Conservation (phyloP, 2,329 filamentous ascomycete genomes). For the Colletotrichum limetticola region DNA sequence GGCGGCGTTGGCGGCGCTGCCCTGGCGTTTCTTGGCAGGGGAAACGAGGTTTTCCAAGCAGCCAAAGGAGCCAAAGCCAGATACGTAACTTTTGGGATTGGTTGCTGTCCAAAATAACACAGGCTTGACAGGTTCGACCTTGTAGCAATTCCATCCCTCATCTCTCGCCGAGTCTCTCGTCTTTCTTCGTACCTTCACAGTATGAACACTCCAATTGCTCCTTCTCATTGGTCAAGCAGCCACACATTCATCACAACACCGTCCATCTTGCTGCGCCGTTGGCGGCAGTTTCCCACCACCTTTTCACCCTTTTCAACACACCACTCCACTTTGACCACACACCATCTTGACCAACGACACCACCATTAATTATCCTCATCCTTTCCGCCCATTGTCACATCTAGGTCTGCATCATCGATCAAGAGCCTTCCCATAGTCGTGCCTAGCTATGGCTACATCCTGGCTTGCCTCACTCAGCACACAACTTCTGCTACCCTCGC, state of each 20-base stretch:
- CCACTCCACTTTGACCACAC: background rate
- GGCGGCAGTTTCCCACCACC: background rate
- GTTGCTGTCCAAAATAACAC: background rate
- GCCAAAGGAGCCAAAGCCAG: background rate
- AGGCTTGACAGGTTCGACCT: background rate
- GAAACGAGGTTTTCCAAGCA: conserved; percentile 4
- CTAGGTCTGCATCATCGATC: conserved; percentile 3
- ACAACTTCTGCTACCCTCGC: background rate
- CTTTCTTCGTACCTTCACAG: background rate
- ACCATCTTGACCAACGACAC: background rate
- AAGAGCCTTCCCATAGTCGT: conserved; percentile 10
- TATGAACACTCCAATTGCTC: too few relatives aligned
- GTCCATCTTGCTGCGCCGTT: background rate
- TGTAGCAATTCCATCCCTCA: background rate
- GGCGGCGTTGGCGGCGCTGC: conserved; percentile 5
- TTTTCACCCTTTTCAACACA: background rate
- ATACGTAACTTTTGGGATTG: background rate
- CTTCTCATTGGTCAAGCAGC: background rate
- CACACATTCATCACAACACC: background rate
- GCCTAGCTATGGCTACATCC: background rate
- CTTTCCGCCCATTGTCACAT: background rate
- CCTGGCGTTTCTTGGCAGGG: conserved; percentile 20
- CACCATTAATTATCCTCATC: background rate
- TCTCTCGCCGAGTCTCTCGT: background rate
- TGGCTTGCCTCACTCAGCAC: background rate